These are phyloP conservation scores for Cudoniella acicularis DNA, from an alignment of 495 filamentous ascomycete species.

Conservation along the genomic window DNA sequence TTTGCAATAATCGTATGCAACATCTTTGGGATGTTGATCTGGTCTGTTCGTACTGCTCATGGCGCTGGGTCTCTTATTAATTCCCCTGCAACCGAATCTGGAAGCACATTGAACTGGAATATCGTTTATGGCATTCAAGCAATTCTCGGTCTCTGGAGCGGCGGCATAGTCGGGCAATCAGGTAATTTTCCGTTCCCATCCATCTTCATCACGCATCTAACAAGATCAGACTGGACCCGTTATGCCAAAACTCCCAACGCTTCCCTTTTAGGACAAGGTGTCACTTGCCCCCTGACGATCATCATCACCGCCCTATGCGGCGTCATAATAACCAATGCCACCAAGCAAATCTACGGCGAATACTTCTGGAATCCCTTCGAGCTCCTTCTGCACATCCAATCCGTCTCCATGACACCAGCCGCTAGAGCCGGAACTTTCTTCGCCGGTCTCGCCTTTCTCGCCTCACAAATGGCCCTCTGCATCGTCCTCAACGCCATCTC, in stretches of 20 bases:
- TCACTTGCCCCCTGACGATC: slow-evolving; percentile 20
- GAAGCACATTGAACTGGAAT: slow-evolving; percentile 18
- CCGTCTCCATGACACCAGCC: slow-evolving; percentile 22
- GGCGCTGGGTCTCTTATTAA: slow-evolving; percentile 14
- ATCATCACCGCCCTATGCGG: slow-evolving; percentile 28
- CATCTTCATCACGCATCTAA: not conserved
- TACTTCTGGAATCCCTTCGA: slow-evolving; percentile 37
- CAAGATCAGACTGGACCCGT: slow-evolving; percentile 17
- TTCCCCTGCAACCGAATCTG: slow-evolving; percentile 13
- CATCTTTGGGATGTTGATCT: slow-evolving; percentile 20
- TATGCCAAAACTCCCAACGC: slow-evolving; percentile 21
- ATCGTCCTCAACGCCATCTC: slow-evolving; percentile 36
- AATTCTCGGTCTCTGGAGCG: slow-evolving; percentile 20
- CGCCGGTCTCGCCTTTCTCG: slow-evolving; percentile 28
- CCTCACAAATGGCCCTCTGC: slow-evolving; percentile 32
- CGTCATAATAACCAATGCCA: slow-evolving; percentile 34
- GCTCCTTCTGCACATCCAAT: slow-evolving; percentile 24
- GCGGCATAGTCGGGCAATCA: slow-evolving; percentile 21
- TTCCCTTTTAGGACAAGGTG: slow-evolving; percentile 18
- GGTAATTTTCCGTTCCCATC: not conserved
- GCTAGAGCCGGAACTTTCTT: slow-evolving; percentile 35
- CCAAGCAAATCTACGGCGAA: slow-evolving; percentile 36
- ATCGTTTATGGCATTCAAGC: slow-evolving; percentile 20
- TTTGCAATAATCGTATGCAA: slow-evolving; percentile 20
- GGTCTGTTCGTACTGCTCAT: slow-evolving; percentile 19